Evolutionary conservation across 768 basidiomycete species (phyloP).

Genomic region (Candolleomyces aberdarensis): DNA sequence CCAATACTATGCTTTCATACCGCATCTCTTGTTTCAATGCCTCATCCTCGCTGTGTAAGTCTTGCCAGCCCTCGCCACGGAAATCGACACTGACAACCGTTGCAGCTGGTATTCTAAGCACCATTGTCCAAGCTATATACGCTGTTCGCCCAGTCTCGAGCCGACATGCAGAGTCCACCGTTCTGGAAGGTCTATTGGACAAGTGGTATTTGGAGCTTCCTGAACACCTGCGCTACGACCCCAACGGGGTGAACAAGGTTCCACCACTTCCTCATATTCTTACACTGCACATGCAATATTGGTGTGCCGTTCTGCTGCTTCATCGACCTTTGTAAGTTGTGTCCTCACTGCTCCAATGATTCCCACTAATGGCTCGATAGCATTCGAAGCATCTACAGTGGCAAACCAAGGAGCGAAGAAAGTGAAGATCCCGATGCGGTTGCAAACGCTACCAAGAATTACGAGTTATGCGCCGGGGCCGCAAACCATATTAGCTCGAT

Average conservation of each 20-base stretch:
- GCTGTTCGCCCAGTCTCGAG: conserved; percentile 54
- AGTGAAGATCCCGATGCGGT: conserved; percentile 52
- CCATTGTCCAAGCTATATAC: conserved; percentile 70
- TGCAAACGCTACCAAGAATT: conserved; percentile 56
- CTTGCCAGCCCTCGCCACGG: background rate
- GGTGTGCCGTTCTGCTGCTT: conserved; percentile 72
- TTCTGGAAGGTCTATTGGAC: conserved; percentile 60
- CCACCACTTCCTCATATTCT: conserved; percentile 60
- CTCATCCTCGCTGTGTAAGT: conserved; percentile 67
- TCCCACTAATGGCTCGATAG: conserved; percentile 24
- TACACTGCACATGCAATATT: conserved; percentile 83
- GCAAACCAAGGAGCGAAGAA: conserved; percentile 39
- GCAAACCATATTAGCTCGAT: conserved; percentile 79
- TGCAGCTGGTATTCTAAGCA: conserved; percentile 64
- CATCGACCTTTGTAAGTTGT: conserved; percentile 75
- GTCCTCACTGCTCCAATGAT: conserved; percentile 2
- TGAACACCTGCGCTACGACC: conserved; percentile 62
- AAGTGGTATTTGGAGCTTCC: conserved; percentile 76
- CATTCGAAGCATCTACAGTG: conserved; percentile 34
- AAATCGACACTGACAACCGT: background rate
- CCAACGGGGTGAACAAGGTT: conserved; percentile 22
- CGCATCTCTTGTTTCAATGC: conserved; percentile 77
- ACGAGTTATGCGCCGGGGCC: conserved; percentile 71
- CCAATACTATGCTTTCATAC: conserved; percentile 39
- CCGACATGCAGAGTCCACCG: conserved; percentile 54